A percentile compares a stretch with the other conserved stretches of the same genome.
Conservation (phyloP, 495 filamentous ascomycete species). For the Venustampulla echinocandica region DNA sequence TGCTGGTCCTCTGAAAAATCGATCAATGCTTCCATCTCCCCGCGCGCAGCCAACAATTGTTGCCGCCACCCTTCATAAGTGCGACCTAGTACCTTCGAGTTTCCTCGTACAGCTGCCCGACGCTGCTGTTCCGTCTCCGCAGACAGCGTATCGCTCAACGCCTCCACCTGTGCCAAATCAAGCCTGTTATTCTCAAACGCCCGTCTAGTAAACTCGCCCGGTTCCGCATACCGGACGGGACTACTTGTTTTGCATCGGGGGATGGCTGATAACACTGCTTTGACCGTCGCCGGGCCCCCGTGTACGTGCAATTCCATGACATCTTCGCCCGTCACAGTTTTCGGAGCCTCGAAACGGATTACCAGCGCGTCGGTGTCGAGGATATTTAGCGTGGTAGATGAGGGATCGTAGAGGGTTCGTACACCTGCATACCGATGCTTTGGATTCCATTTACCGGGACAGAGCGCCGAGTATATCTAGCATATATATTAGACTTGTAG, state of each 20-base stretch:
- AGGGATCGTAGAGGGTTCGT: slow-evolving; percentile 66
- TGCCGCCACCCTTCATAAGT: slow-evolving; percentile 81
- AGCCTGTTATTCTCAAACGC: slow-evolving; percentile 84
- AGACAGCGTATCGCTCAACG: slow-evolving; percentile 72
- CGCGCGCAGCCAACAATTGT: slow-evolving; percentile 68
- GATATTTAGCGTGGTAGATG: slow-evolving; percentile 31
- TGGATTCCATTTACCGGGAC: slow-evolving; percentile 53
- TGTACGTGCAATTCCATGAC: slow-evolving; percentile 90
- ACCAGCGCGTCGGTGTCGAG: slow-evolving; percentile 78
- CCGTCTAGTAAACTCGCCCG: slow-evolving; percentile 90
- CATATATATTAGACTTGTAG: no score
- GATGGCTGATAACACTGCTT: slow-evolving; percentile 74
- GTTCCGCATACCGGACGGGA: slow-evolving; percentile 79
- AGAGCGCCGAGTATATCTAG: slow-evolving; percentile 71
- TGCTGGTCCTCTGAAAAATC: slow-evolving; percentile 97
- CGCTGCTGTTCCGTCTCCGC: slow-evolving; percentile 94
- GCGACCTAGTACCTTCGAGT: slow-evolving; percentile 57
- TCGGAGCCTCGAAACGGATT: slow-evolving; percentile 78
- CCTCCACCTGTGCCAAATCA: slow-evolving; percentile 88
- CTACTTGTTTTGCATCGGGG: slow-evolving; percentile 28
- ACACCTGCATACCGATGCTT: slow-evolving; percentile 70
- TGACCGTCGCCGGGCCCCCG: slow-evolving; percentile 81
- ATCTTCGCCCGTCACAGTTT: slow-evolving; percentile 86
- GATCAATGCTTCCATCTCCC: slow-evolving; percentile 89
- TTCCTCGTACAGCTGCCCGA: slow-evolving; percentile 71